phyloP scores from a whole-genome alignment of 768 basidiomycete species.

The Candolleomyces aberdarensis region DNA sequence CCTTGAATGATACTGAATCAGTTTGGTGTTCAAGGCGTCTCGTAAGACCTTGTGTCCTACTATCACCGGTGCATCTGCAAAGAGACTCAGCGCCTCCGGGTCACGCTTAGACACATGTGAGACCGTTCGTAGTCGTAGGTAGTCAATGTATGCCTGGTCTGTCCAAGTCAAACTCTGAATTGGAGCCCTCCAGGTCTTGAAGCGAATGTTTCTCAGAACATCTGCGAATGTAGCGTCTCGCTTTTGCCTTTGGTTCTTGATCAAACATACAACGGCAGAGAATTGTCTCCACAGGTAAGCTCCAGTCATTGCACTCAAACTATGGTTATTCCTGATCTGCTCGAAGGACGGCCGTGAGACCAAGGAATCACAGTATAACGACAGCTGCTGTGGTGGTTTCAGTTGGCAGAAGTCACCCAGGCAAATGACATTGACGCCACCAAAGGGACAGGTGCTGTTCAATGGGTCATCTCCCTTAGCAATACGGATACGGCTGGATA shows the following conservation, averaged over 20 bases:
- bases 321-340: too few relatives aligned
- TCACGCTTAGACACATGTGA: not conserved
- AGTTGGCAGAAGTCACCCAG: too few relatives aligned
- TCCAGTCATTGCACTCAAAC: too few relatives aligned
- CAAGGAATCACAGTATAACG: too few relatives aligned
- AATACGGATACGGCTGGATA: conserved; percentile 11
- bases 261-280: too few relatives aligned
- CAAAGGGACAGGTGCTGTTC: not conserved
- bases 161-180: not conserved
- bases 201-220: not conserved
- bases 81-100: not conserved
- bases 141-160: not conserved
- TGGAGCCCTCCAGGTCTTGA: too few relatives aligned
- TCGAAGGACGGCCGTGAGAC: too few relatives aligned
- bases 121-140: not conserved
- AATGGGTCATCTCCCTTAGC: not conserved
- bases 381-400: too few relatives aligned
- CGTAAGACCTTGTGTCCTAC: conserved; percentile 12
- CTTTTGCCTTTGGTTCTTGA: too few relatives aligned
- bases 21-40: conserved; percentile 11
- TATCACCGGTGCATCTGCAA: conserved; percentile 1
- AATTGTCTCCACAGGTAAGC: not conserved
- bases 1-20: conserved; percentile 4
- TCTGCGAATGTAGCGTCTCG: too few relatives aligned
- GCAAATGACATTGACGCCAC: too few relatives aligned